Conservation (phyloP, 2,329 filamentous ascomycete genomes). For the Pseudomassariella vexata region DNA sequence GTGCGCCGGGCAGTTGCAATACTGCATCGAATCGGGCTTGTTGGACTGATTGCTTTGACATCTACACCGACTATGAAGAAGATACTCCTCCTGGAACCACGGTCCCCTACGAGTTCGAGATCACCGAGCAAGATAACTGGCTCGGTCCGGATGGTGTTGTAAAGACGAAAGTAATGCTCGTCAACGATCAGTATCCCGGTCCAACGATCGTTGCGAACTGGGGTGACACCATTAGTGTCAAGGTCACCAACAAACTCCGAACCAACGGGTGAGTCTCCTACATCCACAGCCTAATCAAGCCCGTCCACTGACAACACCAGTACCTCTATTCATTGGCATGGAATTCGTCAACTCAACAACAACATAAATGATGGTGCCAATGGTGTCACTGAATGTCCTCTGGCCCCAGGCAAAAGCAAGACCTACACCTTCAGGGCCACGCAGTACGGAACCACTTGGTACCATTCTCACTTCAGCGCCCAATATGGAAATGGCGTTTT, state of each 20-base stretch:
- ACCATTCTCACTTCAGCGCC: slow-evolving; percentile 36
- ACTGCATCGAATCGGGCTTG: slow-evolving; percentile 15
- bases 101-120: slow-evolving; percentile 14
- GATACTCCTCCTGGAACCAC: slow-evolving; percentile 11
- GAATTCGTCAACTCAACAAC: slow-evolving; percentile 36
- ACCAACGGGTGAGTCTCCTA: slow-evolving; percentile 35
- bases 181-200: slow-evolving; percentile 63
- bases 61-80: slow-evolving; percentile 20
- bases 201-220: slow-evolving; percentile 60
- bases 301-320: background rate
- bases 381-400: slow-evolving; percentile 37
- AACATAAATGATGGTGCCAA: slow-evolving; percentile 38
- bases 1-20: slow-evolving; percentile 5
- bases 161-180: slow-evolving; percentile 42
- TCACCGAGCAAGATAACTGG: slow-evolving; percentile 18
- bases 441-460: slow-evolving; percentile 32
- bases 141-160: slow-evolving; percentile 16
- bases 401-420: slow-evolving; percentile 25
- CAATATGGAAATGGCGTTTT: slow-evolving; percentile 48
- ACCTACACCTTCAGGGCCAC: slow-evolving; percentile 28
- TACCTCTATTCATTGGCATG: slow-evolving; percentile 43
- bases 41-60: slow-evolving; percentile 17
- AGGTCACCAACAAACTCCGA: slow-evolving; percentile 64
- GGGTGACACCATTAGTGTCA: slow-evolving; percentile 58
- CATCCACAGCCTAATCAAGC: slow-evolving; percentile 12